These are phyloP conservation scores for Kazachstania bromeliacearum DNA, from an alignment of 805 yeast species.

Conservation along the genomic window DNA sequence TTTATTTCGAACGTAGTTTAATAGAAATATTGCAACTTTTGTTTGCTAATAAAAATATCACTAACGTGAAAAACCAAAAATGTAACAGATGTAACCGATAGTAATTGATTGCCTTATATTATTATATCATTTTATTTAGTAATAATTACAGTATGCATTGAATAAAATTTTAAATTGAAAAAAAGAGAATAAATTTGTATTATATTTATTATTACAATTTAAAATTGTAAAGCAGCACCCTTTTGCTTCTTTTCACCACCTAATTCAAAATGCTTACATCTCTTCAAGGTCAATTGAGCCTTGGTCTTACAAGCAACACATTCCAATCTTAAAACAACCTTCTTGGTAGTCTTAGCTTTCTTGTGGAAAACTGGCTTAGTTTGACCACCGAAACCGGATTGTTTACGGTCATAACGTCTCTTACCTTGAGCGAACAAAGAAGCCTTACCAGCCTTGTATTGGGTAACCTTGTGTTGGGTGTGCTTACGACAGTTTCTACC, in stretches of 20 bases:
- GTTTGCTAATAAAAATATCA: neutral
- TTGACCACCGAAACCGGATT: slow-evolving; percentile 99
- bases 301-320: slow-evolving; percentile 98
- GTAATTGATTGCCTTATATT: neutral
- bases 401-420: slow-evolving; percentile 99
- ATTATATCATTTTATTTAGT: neutral
- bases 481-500: slow-evolving; percentile 98
- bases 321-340: slow-evolving; percentile 98
- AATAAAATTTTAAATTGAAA: neutral
- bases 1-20: no score
- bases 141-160: neutral
- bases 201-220: slow-evolving; percentile 30
- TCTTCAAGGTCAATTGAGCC: slow-evolving; percentile 94
- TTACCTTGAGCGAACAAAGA: slow-evolving; percentile 99
- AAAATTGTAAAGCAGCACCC: slow-evolving; percentile 99
- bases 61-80: no score
- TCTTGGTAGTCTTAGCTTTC: slow-evolving; percentile 99
- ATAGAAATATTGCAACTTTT: no score
- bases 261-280: slow-evolving; percentile 99
- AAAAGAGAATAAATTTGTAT: neutral
- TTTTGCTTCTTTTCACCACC: slow-evolving; percentile 99
- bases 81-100: no score
- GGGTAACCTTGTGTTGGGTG: slow-evolving; percentile 99
- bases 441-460: slow-evolving; percentile 99
- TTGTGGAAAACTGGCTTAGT: slow-evolving; percentile 99